Base-by-base conservation (phyloP, 2,329 filamentous ascomycete genomes). In the Helminthosporium solani region DNA sequence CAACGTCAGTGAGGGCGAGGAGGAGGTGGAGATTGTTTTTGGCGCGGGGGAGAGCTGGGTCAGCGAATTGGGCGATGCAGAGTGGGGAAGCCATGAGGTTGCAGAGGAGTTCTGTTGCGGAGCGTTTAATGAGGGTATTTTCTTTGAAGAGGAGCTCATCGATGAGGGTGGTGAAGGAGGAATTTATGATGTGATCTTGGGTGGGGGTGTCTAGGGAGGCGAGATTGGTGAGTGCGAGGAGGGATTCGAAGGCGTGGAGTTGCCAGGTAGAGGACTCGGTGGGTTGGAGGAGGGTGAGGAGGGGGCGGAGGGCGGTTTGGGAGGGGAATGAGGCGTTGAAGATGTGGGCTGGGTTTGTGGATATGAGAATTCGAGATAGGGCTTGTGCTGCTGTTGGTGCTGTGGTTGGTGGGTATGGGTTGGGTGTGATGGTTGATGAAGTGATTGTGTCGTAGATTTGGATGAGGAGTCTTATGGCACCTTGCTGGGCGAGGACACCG, bases 141-240 rank as follows among this genome's bases (percentile, higher is more conserved):
- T 82, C 81, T 12, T 84, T 86, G 1, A 97, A 79, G 1, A 97
- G 75, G 15, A 91, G 80, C 56, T 96, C 90, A 67, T 97, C 94
- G 34, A 58, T 52, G 15, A 96, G 79, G 16, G 83, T 82, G 1
- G 83, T 67, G 82, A 89, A 95, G 1, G 86, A 83, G 3, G 80
- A 75, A 8, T 87, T 83, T 28, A 96, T 83, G 40, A 96, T 91
- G 14, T 79, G 76, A 28, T 80, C 76, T 35, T 85, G 80, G 5
- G 83, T 80, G 27, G 72, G 63, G 33, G 86, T 80, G 42, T 91
- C 86, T 40, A 75, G 68, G 0, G 89, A 95, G 0, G 92, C 94
- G 7, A 99, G 81, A 59, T 99, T 99, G 0, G 94, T 97, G 28
- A 99, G 80, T 0, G 94, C 92, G 68, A 97, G 86, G 7, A 99